Evolutionary conservation across 768 basidiomycete genomes (phyloP).

Genomic region (Collybia nuda): DNA sequence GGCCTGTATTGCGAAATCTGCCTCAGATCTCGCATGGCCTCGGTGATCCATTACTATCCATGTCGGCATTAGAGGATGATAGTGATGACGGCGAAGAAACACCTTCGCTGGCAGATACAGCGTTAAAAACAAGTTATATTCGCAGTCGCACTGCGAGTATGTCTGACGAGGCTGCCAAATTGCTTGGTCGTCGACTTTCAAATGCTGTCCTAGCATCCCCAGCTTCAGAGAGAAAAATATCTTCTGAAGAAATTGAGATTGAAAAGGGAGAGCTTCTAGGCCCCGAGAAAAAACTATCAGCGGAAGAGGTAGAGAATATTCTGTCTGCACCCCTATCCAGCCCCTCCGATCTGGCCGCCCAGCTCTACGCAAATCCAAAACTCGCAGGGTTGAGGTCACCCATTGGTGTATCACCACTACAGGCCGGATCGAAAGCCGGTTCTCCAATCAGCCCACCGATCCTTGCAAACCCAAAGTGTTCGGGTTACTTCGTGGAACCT

Average conservation of each 20-base stretch:
- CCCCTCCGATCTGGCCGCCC: slow-evolving; percentile 39
- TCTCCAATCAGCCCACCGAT: slow-evolving; percentile 58
- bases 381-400: slow-evolving; percentile 36
- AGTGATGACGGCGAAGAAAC: slow-evolving; percentile 29
- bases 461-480: slow-evolving; percentile 79
- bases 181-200: slow-evolving; percentile 41
- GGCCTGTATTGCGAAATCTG: slow-evolving; percentile 10
- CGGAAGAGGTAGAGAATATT: slow-evolving; percentile 9
- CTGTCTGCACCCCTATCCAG: slow-evolving; percentile 30
- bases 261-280: slow-evolving; percentile 4
- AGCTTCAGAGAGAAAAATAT: slow-evolving; percentile 10
- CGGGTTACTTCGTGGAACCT: slow-evolving; percentile 96
- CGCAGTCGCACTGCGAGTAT: slow-evolving; percentile 7
- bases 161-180: slow-evolving; percentile 22
- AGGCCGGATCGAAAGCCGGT: slow-evolving; percentile 19
- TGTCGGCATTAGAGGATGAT: slow-evolving; percentile 56
- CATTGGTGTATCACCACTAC: slow-evolving; percentile 16
- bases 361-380: slow-evolving; percentile 41
- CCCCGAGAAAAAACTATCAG: background rate
- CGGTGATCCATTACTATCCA: slow-evolving; percentile 33
- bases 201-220: slow-evolving; percentile 37
- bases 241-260: slow-evolving; percentile 9
- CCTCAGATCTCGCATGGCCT: slow-evolving; percentile 17
- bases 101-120: background rate
- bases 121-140: background rate